Conservation (phyloP, 2,329 filamentous ascomycete genomes). For the Apiospora kogelbergensis region DNA sequence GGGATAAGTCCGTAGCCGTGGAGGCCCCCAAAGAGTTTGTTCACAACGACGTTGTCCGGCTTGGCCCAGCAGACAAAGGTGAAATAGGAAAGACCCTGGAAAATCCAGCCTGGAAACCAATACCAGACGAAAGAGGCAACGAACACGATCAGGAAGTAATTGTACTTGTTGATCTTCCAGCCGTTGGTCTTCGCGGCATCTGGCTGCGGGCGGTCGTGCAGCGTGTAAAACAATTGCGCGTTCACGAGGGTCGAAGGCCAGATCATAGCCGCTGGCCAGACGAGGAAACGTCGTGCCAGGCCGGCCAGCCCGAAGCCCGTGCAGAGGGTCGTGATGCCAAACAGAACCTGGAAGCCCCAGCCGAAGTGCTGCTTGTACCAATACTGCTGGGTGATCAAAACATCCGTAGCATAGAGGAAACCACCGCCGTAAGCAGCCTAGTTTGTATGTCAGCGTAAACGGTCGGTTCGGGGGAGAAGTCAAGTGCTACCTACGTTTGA, state of each 20-base stretch:
- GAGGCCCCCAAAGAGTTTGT: slow-evolving; percentile 48
- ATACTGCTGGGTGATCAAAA: slow-evolving; percentile 51
- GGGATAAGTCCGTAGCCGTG: slow-evolving; percentile 41
- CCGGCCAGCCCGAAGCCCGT: slow-evolving; percentile 54
- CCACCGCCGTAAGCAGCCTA: slow-evolving; percentile 45
- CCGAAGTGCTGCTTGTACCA: slow-evolving; percentile 55
- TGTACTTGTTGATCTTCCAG: slow-evolving; percentile 45
- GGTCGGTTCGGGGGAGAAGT: neutral
- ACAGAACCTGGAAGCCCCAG: slow-evolving; percentile 48
- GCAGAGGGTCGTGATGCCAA: slow-evolving; percentile 41
- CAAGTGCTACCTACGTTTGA: slow-evolving; percentile 41
- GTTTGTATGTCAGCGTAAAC: slow-evolving; percentile 27
- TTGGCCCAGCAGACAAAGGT: slow-evolving; percentile 48
- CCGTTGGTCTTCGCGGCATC: slow-evolving; percentile 41
- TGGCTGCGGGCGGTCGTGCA: slow-evolving; percentile 38
- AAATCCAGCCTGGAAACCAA: slow-evolving; percentile 52
- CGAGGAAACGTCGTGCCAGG: slow-evolving; percentile 45
- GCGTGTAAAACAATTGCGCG: slow-evolving; percentile 45
- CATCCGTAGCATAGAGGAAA: slow-evolving; percentile 57
- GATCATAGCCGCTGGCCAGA: slow-evolving; percentile 49
- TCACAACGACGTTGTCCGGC: slow-evolving; percentile 45
- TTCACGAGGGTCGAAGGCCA: slow-evolving; percentile 50
- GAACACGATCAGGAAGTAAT: slow-evolving; percentile 45
- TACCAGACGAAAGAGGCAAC: slow-evolving; percentile 48
- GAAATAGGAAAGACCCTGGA: slow-evolving; percentile 48